Conservation (phyloP, 2,329 filamentous ascomycete genomes). For the Neophaeococcomyces aloes region DNA sequence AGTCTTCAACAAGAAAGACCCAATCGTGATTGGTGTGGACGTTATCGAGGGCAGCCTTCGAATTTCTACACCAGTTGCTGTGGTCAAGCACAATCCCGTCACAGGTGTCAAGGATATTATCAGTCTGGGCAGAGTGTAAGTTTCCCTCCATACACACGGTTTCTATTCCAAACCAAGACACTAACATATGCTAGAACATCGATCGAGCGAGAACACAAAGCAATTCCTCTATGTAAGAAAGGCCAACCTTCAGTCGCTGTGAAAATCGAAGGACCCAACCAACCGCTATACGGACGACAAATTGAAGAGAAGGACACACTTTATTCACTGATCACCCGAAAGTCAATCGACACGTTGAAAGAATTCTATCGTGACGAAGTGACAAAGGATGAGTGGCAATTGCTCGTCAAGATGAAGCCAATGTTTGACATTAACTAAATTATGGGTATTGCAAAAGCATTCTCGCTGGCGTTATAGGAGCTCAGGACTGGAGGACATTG, state of each 20-base stretch:
- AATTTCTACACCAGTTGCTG: constrained; percentile 81
- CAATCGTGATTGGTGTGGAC: constrained; percentile 91
- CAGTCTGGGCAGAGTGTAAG: constrained; percentile 83
- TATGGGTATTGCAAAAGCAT: too few species aligned
- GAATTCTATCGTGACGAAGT: constrained; percentile 87
- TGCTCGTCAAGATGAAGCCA: constrained; percentile 92
- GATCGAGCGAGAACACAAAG: constrained; percentile 96
- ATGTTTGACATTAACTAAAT: constrained; percentile 62
- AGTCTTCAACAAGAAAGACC: constrained; percentile 96
- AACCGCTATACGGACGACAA: constrained; percentile 89
- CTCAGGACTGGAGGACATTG: too few species aligned
- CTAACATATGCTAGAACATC: constrained; percentile 54
- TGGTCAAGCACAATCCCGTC: constrained; percentile 67
- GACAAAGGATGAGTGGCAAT: constrained; percentile 80
- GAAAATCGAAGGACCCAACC: constrained; percentile 90
- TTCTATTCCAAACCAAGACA: constrained; percentile 4
- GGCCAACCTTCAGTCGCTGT: constrained; percentile 94
- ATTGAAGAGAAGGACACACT: constrained; percentile 82
- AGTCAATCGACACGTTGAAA: constrained; percentile 89
- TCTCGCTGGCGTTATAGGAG: too few species aligned
- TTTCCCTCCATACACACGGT: constrained; percentile 21
- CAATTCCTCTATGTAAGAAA: constrained; percentile 83
- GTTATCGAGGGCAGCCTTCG: constrained; percentile 81
- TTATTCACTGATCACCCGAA: constrained; percentile 77
- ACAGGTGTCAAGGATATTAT: constrained; percentile 78